Conservation (phyloP, 139 green algal species). For the Yamagishiella unicocca region DNA sequence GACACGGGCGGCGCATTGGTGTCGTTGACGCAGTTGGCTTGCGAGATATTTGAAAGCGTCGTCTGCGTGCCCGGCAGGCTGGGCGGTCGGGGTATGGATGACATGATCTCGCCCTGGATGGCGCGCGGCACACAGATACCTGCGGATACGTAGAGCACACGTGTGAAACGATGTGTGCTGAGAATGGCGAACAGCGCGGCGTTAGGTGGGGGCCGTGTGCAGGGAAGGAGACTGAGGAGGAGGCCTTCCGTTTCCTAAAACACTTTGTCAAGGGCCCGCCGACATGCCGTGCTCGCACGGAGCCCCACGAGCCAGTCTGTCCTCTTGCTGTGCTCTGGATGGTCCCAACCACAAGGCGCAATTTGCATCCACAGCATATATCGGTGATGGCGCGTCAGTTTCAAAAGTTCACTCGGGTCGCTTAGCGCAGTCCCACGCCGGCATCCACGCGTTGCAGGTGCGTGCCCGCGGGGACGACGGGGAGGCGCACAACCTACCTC, state of each 20-base stretch:
- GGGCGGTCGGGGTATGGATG: not conserved
- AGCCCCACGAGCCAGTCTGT: no score
- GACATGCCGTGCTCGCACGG: no score
- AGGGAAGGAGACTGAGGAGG: not conserved
- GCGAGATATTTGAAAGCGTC: not conserved
- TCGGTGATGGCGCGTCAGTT: not conserved
- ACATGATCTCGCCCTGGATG: not conserved
- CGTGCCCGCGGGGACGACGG: not conserved
- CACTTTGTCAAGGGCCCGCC: not conserved
- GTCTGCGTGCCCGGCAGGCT: not conserved
- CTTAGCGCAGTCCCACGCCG: not conserved
- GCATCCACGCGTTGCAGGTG: not conserved
- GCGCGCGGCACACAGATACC: not conserved
- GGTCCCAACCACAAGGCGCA: not conserved
- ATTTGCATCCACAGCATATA: not conserved
- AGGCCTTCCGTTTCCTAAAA: not conserved
- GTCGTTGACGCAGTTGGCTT: not conserved
- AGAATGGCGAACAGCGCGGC: not conserved
- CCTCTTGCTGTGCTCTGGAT: no score
- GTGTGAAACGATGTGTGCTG: not conserved
- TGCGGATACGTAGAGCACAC: no score
- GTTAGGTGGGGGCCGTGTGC: not conserved
- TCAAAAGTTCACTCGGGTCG: not conserved
- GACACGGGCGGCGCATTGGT: not conserved
- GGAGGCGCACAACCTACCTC: no score